Percentiles rank a stretch among this genome's conserved stretches.
Evolutionary conservation across 2,329 filamentous ascomycete species (phyloP).

Genomic region (Colletotrichum musicola): DNA sequence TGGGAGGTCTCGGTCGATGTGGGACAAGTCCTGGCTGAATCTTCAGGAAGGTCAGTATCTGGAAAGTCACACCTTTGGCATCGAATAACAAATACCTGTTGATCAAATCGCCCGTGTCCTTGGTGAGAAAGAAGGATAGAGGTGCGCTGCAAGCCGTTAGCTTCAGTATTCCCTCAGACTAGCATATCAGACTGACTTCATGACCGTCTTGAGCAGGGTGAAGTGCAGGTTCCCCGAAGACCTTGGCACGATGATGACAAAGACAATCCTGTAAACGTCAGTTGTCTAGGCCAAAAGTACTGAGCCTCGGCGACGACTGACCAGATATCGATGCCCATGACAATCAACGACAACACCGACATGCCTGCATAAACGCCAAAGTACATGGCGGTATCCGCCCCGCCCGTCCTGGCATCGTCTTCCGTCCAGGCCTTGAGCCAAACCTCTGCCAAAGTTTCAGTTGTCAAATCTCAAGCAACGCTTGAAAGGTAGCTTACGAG

Average conservation of each 20-base stretch:
- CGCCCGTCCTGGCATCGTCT: constrained; percentile 32
- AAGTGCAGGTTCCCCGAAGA: constrained; percentile 27
- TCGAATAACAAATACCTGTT: constrained; percentile 41
- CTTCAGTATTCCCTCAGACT: rapidly evolving
- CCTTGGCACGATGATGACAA: constrained; percentile 24
- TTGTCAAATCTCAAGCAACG: neutral
- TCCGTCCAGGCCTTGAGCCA: constrained; percentile 40
- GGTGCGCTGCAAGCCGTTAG: constrained; percentile 2
- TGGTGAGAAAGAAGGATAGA: constrained; percentile 41
- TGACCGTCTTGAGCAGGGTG: constrained; percentile 18
- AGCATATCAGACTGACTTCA: neutral
- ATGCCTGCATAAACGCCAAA: constrained; percentile 41
- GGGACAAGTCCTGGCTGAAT: constrained; percentile 46
- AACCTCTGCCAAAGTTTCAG: constrained; percentile 5
- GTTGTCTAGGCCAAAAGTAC: neutral
- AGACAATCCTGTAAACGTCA: constrained; percentile 15
- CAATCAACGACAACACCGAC: constrained; percentile 14
- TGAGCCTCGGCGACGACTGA: neutral
- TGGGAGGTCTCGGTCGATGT: constrained; percentile 44
- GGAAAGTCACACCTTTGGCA: too few species aligned
- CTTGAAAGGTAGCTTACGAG: neutral
- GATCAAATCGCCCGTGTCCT: constrained; percentile 41
- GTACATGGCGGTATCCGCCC: constrained; percentile 43
- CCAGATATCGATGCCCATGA: constrained; percentile 20
- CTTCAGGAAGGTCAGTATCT: too few species aligned